Evolutionary conservation across 192 early-diverging fungal species (phyloP), one percentile per base, ranked within the genome.

Genomic region (Umbelopsis sp.): DNA sequence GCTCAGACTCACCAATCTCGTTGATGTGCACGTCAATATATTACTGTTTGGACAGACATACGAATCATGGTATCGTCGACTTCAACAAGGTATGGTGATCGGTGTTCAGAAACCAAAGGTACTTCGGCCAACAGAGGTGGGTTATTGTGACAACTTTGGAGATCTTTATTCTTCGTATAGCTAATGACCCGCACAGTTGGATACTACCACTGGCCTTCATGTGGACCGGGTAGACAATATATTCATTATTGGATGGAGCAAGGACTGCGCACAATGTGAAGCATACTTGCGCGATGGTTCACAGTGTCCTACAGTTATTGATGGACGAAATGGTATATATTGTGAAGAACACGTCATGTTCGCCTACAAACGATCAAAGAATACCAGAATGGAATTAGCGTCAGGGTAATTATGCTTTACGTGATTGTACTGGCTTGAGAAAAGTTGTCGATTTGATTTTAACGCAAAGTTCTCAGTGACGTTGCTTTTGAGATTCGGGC

Each of bases 321-420:
- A 61, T 35, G 33, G 55, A 8, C 55, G 55, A 61, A 61, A 27
- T n/a, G 55, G 55, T 16, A 61, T 61, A 3, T 61, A 61, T 61
- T 61, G 55, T 7, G 55, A 61, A 61, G 55, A 61, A 8, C 55
- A 61, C 33, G 25, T 61, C 13, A 61, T 25, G 55, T 35, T 35
- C 33, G 55, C 55, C 1, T 61, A 35, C 13, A 61, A 61, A 25
- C 27, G 55, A 16, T 61, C 55, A 7, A 61, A 61, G 33, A 61
- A 61, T 61, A 27, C 55, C 3, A 61, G 55, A 61, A 61, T 61
- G 55, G 55, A 61, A 15, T 25, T 61, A 16, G 55, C 27, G 27
- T 61, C 55, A 16, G 55, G 55, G 55, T 61, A 18, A 61, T 16
- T 18, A 35, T 27, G 27, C 3, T 30, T 35, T 4, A 61, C 13